A percentile compares a stretch with the other conserved stretches of the same genome.
Evolutionary conservation across 345 rosid species (phyloP).

Genomic region (Syzygium grande): DNA sequence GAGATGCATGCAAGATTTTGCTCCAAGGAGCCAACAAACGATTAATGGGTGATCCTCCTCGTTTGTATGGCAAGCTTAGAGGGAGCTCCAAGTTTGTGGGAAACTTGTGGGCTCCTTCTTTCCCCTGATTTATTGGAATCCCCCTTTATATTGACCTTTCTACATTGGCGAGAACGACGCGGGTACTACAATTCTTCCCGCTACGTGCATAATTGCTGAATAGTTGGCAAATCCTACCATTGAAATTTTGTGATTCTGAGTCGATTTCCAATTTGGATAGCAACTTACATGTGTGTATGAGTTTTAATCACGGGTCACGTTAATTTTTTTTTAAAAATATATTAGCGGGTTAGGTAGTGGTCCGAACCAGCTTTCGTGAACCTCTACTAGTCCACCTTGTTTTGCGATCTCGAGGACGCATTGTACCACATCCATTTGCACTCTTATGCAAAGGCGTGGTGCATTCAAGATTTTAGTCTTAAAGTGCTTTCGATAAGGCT

Average conservation of each 20-base stretch:
- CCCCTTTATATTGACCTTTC: not conserved
- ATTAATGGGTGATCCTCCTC: not conserved
- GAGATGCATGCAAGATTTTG: not conserved
- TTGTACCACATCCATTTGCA: fast-evolving
- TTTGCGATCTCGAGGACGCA: fast-evolving
- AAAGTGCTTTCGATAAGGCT: no score
- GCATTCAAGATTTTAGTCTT: no score
- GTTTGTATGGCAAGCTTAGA: not conserved
- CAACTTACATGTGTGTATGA: not conserved
- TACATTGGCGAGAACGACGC: not conserved
- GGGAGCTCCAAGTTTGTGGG: not conserved
- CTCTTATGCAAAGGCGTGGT: fast-evolving
- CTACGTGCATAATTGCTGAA: not conserved
- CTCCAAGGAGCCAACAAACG: not conserved
- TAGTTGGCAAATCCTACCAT: not conserved
- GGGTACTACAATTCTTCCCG: not conserved
- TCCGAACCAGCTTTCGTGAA: not conserved
- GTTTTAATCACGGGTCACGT: not conserved
- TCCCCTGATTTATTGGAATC: not conserved
- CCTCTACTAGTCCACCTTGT: not conserved
- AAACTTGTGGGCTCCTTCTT: not conserved
- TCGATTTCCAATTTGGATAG: not conserved
- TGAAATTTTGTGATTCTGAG: not conserved
- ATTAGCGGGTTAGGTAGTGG: not conserved
- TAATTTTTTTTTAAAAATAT: not conserved